Percentiles rank a stretch among this genome's conserved stretches.
Evolutionary conservation across 306 rosid species (phyloP).

Genomic region (Malus asiatica): DNA sequence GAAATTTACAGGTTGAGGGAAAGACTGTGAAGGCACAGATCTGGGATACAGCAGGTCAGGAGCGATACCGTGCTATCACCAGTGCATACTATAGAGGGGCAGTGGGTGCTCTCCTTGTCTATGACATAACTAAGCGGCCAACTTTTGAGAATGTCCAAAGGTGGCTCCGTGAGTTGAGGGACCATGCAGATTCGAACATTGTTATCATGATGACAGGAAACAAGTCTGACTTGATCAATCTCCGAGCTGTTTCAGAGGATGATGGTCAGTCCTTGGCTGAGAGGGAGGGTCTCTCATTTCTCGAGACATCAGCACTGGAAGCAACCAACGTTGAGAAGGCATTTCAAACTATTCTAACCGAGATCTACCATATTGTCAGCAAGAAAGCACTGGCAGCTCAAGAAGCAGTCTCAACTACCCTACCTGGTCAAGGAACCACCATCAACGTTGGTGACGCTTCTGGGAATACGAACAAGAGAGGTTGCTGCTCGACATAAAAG

Average conservation of each 20-base stretch:
- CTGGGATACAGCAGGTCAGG: constrained; percentile 99
- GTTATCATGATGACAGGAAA: constrained; percentile 99
- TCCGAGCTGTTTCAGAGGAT: constrained; percentile 74
- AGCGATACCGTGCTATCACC: constrained; percentile 95
- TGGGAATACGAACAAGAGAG: constrained; percentile 47
- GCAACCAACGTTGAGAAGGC: constrained; percentile 96
- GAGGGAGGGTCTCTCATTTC: constrained; percentile 93
- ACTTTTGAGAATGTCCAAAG: constrained; percentile 90
- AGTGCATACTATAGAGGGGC: constrained; percentile 99
- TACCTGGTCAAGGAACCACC: constrained; percentile 94
- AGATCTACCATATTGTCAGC: constrained; percentile 93
- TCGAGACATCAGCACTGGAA: constrained; percentile 95
- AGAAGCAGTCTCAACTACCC: constrained; percentile 55
- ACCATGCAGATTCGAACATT: constrained; percentile 95
- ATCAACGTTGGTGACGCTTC: constrained; percentile 71
- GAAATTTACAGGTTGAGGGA: constrained; percentile 71
- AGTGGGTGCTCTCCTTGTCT: constrained; percentile 92
- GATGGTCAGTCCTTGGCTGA: constrained; percentile 92
- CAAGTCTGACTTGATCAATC: constrained; percentile 84
- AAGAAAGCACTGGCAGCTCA: constrained; percentile 97
- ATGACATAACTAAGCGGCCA: constrained; percentile 89
- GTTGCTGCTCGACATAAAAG: constrained; percentile 67
- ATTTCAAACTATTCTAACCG: constrained; percentile 88
- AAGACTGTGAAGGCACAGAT: constrained; percentile 97
- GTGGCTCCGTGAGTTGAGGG: constrained; percentile 98